Conservation (phyloP, 805 yeast species). For the Wickerhamiella alocasiicola region DNA sequence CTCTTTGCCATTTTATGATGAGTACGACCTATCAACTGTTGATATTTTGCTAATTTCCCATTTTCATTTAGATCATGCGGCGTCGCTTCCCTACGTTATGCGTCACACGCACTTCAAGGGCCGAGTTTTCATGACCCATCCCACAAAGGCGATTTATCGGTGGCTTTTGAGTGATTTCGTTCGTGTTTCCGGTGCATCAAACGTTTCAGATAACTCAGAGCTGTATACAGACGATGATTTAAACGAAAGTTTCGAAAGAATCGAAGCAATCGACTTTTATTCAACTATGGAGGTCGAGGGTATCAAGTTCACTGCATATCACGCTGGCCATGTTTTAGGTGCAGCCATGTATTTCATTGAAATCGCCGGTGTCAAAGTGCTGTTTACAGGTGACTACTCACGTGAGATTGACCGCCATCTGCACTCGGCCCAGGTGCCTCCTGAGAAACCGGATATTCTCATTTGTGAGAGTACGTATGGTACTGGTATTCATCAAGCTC, state of each 20-base stretch:
- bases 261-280: conserved; percentile 91
- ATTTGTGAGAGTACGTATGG: conserved; percentile 96
- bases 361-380: conserved; percentile 75
- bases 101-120: conserved; percentile 92
- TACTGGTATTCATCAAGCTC: conserved; percentile 90
- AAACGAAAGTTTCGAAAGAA: conserved; percentile 71
- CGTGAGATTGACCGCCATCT: conserved; percentile 92
- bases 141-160: conserved; percentile 93
- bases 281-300: conserved; percentile 93
- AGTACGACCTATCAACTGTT: conserved; percentile 76
- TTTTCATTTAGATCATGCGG: conserved; percentile 97
- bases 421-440: conserved; percentile 87
- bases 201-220: conserved; percentile 23
- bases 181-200: conserved; percentile 52
- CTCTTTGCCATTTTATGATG: conserved; percentile 90
- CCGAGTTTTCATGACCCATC: conserved; percentile 97
- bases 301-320: conserved; percentile 90
- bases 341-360: conserved; percentile 97
- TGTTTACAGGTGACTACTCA: conserved; percentile 95
- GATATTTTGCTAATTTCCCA: conserved; percentile 84
- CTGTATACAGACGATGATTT: conserved; percentile 86
- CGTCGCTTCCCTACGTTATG: conserved; percentile 95
- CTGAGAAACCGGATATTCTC: conserved; percentile 66
- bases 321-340: conserved; percentile 99
- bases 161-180: conserved; percentile 94